These are phyloP conservation scores for Eucalyptus polyanthemos DNA, from an alignment of 345 rosid species.

Conservation along the genomic window DNA sequence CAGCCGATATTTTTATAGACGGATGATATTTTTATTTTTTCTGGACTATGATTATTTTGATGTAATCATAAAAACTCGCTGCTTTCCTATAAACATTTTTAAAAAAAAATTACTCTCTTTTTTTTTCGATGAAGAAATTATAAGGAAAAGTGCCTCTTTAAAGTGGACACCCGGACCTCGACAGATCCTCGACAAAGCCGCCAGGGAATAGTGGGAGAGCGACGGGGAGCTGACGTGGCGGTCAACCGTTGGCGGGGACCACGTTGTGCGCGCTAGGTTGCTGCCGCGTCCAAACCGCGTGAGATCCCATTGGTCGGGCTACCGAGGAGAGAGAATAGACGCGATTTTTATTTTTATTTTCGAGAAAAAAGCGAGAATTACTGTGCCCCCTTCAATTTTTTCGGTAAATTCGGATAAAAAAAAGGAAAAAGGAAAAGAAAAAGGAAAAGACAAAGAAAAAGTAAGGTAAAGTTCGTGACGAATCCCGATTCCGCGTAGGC, in stretches of 20 bases:
- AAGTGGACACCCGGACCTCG: neutral
- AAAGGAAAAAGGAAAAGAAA: fast-evolving
- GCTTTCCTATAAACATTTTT: no score
- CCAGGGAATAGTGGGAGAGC: neutral
- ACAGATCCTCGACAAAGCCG: neutral
- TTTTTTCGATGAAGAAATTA: neutral
- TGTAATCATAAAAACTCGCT: neutral
- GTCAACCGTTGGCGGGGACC: neutral
- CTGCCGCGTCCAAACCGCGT: neutral
- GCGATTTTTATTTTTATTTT: neutral
- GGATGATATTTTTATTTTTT: neutral
- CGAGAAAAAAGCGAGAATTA: neutral
- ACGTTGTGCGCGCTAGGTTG: neutral
- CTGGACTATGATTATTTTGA: neutral
- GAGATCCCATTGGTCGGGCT: neutral
- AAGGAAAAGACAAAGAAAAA: neutral
- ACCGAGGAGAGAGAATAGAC: neutral
- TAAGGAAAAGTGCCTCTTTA: neutral
- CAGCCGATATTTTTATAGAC: neutral
- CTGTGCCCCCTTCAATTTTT: neutral
- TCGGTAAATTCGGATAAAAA: neutral
- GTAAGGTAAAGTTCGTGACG: neutral
- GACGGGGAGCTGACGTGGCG: neutral
- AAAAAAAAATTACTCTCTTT: no score
- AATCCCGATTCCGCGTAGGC: neutral